A percentile compares a stretch with the other conserved stretches of the same genome.
Conservation (phyloP, 805 yeast species). For the Isabelozyma pseudorhagii region DNA sequence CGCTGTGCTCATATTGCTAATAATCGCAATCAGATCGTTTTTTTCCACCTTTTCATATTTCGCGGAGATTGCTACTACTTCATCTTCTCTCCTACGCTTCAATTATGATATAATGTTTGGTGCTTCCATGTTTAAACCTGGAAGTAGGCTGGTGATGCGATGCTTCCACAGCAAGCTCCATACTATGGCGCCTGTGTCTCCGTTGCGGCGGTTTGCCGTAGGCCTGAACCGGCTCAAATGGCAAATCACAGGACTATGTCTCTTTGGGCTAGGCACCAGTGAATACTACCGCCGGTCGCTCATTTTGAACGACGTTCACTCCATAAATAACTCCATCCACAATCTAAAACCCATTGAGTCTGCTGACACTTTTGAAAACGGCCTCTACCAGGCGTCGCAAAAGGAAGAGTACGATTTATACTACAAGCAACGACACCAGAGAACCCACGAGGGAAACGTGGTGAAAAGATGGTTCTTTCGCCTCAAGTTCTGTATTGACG, state of each 20-base stretch:
- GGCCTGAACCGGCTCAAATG: background rate
- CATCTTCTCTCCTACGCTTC: background rate
- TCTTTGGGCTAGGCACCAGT: background rate
- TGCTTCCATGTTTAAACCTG: background rate
- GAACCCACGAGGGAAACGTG: conserved; percentile 15
- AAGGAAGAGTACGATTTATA: conserved; percentile 45
- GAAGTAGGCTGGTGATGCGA: background rate
- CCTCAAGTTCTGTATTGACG: conserved; percentile 44
- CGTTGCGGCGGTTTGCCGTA: background rate
- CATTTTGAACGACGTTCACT: conserved; percentile 27
- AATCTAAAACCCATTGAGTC: conserved; percentile 41
- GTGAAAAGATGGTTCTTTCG: conserved; percentile 30
- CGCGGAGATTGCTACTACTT: background rate
- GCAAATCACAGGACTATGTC: background rate
- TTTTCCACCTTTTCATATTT: background rate
- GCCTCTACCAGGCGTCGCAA: conserved; percentile 59
- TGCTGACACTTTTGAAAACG: conserved; percentile 70
- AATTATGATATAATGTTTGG: background rate
- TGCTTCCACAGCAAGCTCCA: background rate
- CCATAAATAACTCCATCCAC: conserved; percentile 31
- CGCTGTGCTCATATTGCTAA: too few relatives aligned
- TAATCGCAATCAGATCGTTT: too few relatives aligned
- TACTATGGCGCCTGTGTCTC: background rate
- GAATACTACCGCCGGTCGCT: background rate
- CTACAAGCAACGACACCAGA: conserved; percentile 26